Percentiles rank a stretch among this genome's conserved stretches.
Conservation (phyloP, 495 filamentous ascomycete genomes). For the Diplogelasinospora grovesii region DNA sequence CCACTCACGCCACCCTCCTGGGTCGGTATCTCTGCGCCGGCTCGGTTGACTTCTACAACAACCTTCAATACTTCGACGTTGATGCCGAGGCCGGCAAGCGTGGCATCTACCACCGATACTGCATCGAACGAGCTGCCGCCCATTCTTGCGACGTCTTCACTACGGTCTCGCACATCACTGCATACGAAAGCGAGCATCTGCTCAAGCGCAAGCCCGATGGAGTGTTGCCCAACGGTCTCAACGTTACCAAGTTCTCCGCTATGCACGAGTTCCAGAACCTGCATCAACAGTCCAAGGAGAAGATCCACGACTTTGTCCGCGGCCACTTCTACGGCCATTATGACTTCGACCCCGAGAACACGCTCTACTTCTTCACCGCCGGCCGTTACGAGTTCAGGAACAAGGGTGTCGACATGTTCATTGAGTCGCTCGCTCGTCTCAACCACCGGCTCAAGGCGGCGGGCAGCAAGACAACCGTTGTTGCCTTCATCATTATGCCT, state of each 20-base stretch:
- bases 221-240: constrained; percentile 91
- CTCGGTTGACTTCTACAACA: constrained; percentile 98
- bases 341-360: constrained; percentile 93
- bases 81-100: constrained; percentile 96
- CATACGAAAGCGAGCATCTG: constrained; percentile 94
- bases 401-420: constrained; percentile 99
- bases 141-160: constrained; percentile 96
- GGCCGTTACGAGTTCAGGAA: constrained; percentile 97
- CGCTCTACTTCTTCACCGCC: constrained; percentile 95
- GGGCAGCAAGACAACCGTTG: constrained; percentile 88
- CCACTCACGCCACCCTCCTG: constrained; percentile 90
- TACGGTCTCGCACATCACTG: constrained; percentile 96
- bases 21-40: constrained; percentile 95
- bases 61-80: constrained; percentile 93
- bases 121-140: constrained; percentile 88
- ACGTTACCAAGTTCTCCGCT: constrained; percentile 97
- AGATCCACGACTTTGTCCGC: constrained; percentile 96
- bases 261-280: constrained; percentile 99
- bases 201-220: constrained; percentile 97
- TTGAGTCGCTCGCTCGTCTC: constrained; percentile 87
- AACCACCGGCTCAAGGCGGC: constrained; percentile 84
- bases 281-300: constrained; percentile 91
- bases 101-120: constrained; percentile 97
- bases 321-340: constrained; percentile 99
- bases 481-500: constrained; percentile 99